These are phyloP conservation scores for Sicyos edulis DNA, from an alignment of 306 rosid species.

Conservation along the genomic window DNA sequence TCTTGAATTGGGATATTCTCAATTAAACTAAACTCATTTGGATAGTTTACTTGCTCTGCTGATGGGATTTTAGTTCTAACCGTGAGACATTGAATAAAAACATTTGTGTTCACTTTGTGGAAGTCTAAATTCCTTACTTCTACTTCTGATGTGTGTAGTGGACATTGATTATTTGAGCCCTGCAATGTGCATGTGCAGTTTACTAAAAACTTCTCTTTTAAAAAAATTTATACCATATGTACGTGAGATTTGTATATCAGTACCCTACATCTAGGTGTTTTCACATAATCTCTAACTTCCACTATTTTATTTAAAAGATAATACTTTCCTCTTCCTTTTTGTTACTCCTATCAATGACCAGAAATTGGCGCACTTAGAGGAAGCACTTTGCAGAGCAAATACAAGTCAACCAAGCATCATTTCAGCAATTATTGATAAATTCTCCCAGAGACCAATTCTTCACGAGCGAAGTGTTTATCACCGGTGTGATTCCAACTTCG, in stretches of 20 bases:
- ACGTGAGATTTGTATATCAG: not conserved
- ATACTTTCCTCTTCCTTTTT: not conserved
- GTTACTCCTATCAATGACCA: constrained; percentile 32
- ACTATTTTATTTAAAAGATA: constrained; percentile 4
- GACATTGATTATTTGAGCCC: not conserved
- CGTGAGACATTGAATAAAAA: not conserved
- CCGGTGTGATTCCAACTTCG: constrained; percentile 41
- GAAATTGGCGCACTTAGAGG: constrained; percentile 66
- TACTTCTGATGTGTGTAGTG: too few relatives aligned
- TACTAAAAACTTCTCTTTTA: not conserved
- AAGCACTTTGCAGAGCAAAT: constrained; percentile 48
- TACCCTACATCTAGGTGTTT: not conserved
- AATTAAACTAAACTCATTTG: not conserved
- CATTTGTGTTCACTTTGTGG: constrained; percentile 4
- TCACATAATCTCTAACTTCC: not conserved
- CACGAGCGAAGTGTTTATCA: constrained; percentile 52
- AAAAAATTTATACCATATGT: not conserved
- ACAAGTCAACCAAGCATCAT: constrained; percentile 47
- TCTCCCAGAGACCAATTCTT: constrained; percentile 47
- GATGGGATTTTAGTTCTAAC: not conserved
- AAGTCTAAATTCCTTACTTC: not conserved
- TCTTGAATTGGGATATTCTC: not conserved
- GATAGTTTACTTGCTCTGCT: not conserved
- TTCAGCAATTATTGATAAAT: constrained; percentile 49
- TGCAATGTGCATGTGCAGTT: constrained; percentile 4